Evolutionary conservation across 2,329 filamentous ascomycete species (phyloP), one percentile per base, ranked within the genome.

Genomic region (Chaetoscypha palmicola): DNA sequence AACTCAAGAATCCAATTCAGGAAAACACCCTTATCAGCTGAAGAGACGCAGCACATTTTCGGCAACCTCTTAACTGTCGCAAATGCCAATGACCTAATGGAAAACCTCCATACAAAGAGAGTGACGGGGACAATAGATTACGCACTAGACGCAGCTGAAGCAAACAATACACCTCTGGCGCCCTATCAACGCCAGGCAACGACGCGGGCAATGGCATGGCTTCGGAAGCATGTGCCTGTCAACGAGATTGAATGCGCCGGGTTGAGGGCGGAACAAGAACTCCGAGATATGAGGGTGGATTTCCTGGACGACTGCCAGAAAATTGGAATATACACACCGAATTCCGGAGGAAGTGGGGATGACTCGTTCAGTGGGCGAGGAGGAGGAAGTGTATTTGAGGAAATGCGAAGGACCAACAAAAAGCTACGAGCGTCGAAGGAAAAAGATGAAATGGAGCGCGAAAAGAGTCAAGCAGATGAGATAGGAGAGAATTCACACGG

Each of bases 121-220:
- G 76, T 83, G 17, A 77, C 79, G 5, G 79, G 79, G 24, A 81
- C 78, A 2, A n/a, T n/a, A n/a, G n/a, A n/a, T n/a, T n/a, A n/a
- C n/a, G n/a, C n/a, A n/a, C 65, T 83, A 32, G 71, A 77, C 9
- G 79, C 83, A 55, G 78, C 78, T 2, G 65, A 63, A 3, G 37
- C 62, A 38, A 11, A 32, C 10, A 40, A 16, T 28, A 36, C 23
- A 43, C 47, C 14, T 31, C 14, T 19, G 30, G 28, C 36, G 7
- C n/a, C n/a, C n/a, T 55, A 49, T 34, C 47, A 57, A 31, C 23
- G 45, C 28, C 21, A 28, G 10, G 68, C 77, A 46, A 63, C 71
- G 12, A 58, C 62, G 12, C 66, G 56, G 32, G 79, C 70, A 1
- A 63, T 83, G 43, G 62, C 61, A 24, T 82, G 79, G 58, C 64